phyloP scores from a whole-genome alignment of 306 rosid genomes.

The Gastrolobium bilobum region DNA sequence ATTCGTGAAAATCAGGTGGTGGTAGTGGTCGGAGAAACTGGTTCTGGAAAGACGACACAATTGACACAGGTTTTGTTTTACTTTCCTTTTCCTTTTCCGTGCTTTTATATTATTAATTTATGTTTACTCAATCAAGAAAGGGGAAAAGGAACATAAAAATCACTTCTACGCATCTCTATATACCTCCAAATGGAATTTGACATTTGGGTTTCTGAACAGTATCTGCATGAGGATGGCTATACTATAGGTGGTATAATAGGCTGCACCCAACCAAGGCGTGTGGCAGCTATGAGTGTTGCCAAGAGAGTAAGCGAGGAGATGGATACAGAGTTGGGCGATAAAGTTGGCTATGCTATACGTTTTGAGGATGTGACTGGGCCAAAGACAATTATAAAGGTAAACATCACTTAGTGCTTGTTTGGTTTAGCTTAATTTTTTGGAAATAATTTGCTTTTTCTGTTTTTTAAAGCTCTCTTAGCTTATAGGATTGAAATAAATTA shows the following conservation, averaged over 20 bases:
- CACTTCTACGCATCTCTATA: conserved; percentile 14
- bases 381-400: conserved; percentile 85
- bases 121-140: neutral
- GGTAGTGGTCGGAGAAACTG: conserved; percentile 98
- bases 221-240: conserved; percentile 93
- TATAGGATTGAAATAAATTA: conserved; percentile 22
- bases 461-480: neutral
- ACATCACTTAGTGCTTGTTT: neutral
- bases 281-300: conserved; percentile 99
- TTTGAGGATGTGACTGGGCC: conserved; percentile 99
- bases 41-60: conserved; percentile 99
- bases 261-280: conserved; percentile 99
- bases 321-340: conserved; percentile 94
- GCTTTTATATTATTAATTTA: conserved; percentile 4
- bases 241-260: conserved; percentile 83
- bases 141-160: neutral
- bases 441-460: too few relatives aligned
- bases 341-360: conserved; percentile 97
- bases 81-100: conserved; percentile 5
- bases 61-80: conserved; percentile 79
- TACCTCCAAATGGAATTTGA: conserved; percentile 39
- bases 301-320: conserved; percentile 99
- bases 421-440: too few relatives aligned
- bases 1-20: conserved; percentile 94
- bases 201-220: conserved; percentile 67